Conservation (phyloP, 75 land plant species). For the Pinus tabuliformis region DNA sequence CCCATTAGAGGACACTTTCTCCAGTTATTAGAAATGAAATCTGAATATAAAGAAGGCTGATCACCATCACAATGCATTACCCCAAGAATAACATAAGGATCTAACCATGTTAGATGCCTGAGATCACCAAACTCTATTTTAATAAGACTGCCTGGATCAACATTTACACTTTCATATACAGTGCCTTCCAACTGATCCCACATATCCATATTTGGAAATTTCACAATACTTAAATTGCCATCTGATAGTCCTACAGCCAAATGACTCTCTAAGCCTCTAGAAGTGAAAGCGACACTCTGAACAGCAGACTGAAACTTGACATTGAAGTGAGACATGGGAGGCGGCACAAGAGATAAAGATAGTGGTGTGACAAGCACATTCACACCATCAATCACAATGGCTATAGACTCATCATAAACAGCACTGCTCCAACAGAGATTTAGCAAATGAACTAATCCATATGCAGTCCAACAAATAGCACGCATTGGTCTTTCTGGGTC, state of each 20-base stretch:
- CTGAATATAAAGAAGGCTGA: slow-evolving; percentile 1
- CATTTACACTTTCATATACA: slow-evolving; percentile 38
- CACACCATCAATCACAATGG: slow-evolving; percentile 77
- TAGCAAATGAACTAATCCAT: slow-evolving; percentile 45
- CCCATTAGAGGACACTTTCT: neutral
- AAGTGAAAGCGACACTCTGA: slow-evolving; percentile 44
- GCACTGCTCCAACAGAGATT: slow-evolving; percentile 82
- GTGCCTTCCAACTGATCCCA: slow-evolving; percentile 80
- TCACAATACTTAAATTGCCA: slow-evolving; percentile 64
- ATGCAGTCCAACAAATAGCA: slow-evolving; percentile 70
- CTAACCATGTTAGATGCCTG: slow-evolving; percentile 71
- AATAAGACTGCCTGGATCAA: slow-evolving; percentile 11
- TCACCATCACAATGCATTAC: slow-evolving; percentile 30
- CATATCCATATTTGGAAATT: slow-evolving; percentile 45
- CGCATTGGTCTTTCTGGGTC: slow-evolving; percentile 80
- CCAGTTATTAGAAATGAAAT: slow-evolving; percentile 1
- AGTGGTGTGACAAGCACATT: slow-evolving; percentile 78
- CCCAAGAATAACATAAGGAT: slow-evolving; percentile 53
- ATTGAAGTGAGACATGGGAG: slow-evolving; percentile 81
- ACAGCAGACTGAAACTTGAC: slow-evolving; percentile 70
- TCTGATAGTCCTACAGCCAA: slow-evolving; percentile 70
- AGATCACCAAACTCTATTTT: slow-evolving; percentile 25
- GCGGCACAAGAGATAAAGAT: slow-evolving; percentile 69
- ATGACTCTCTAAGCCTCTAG: slow-evolving; percentile 20
- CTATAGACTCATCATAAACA: slow-evolving; percentile 60